Base-by-base conservation (phyloP, 73 alveolate genomes). In the Uronychia setigera region DNA sequence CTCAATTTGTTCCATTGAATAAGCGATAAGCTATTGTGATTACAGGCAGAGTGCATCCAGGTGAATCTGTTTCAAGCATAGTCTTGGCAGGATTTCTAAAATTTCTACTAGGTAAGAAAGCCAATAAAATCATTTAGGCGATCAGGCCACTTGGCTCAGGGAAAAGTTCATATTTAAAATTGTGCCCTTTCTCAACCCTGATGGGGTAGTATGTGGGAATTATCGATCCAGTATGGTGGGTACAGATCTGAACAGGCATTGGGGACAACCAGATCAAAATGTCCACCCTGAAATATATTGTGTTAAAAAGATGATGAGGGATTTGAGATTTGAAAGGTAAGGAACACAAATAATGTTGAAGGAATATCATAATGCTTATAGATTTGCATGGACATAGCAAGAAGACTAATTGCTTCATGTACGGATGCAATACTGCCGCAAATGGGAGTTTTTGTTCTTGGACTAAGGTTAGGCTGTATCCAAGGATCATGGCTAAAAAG, bases 191-290 rank as follows among this genome's bases (percentile, higher is more conserved):
- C 82, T 95, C 33, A 95, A 95, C 85, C 90, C 96, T 5, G 98
- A 95, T 83, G 98, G 98, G 33, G 99, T 97, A 30, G 88, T 94
- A 14, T 95, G 83, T 91, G 99, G 99, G 33, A 97, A 97, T 87
- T 95, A 93, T 80, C 80, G 99, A 88, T 92, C 93, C 30, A 91
- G 95, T 58, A 28, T 95, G 35, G 77, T 90, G n/a, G 99, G 99
- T 27, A 88, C 93, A 81, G 99, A 97, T 91, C 84, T 97, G 83
- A 97, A 97, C 91, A 92, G 99, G 81, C 60, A 94, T 84, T 97
- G 99, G 98, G 88, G 87, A 80, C 89, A 95, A 32, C 99, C 99
- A 13, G 87, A 90, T 84, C 95, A 93, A 81, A 85, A 80, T 33
- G 81, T 97, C 29, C 98, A 97, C 89, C 98, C 99, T 1, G 94